Evolutionary conservation across 1,139 yeast species (phyloP).

Genomic region (Saccharomycopsis phalli): DNA sequence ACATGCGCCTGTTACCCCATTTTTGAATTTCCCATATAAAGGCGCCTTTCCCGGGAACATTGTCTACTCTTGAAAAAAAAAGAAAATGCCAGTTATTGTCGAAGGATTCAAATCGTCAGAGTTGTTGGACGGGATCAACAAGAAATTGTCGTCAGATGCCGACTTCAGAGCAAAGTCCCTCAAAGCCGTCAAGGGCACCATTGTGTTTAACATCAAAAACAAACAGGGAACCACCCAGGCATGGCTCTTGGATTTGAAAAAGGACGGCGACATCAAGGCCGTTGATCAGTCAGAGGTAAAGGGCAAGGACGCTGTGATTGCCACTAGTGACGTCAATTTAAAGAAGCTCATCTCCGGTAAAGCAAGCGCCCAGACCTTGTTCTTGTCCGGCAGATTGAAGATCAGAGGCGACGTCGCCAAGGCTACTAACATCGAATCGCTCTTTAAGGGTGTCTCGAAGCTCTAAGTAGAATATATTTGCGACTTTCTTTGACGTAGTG

Average conservation of each 20-base stretch:
- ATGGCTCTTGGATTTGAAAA: slow-evolving; percentile 68
- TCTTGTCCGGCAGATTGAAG: slow-evolving; percentile 77
- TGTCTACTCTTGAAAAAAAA: not conserved
- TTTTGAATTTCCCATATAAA: no score
- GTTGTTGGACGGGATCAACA: slow-evolving; percentile 30
- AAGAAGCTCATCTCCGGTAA: slow-evolving; percentile 66
- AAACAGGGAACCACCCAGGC: slow-evolving; percentile 55
- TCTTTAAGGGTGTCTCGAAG: slow-evolving; percentile 40
- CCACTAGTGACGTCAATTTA: slow-evolving; percentile 53
- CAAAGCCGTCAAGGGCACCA: slow-evolving; percentile 49
- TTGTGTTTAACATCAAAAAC: slow-evolving; percentile 63
- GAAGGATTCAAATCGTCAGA: slow-evolving; percentile 33
- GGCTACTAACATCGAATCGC: slow-evolving; percentile 69
- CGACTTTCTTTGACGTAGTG: no score
- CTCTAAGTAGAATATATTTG: slow-evolving; percentile 1
- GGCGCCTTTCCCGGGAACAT: no score
- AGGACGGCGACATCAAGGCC: slow-evolving; percentile 46
- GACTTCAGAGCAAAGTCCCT: slow-evolving; percentile 28
- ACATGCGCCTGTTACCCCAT: no score
- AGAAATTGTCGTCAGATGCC: slow-evolving; percentile 26
- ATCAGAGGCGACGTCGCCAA: slow-evolving; percentile 87
- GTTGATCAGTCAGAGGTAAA: slow-evolving; percentile 38
- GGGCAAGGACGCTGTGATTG: slow-evolving; percentile 59
- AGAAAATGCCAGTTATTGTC: slow-evolving; percentile 13
- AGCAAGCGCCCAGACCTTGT: slow-evolving; percentile 77